Conservation (phyloP, 2,329 filamentous ascomycete genomes). For the Beauveria sp. region DNA sequence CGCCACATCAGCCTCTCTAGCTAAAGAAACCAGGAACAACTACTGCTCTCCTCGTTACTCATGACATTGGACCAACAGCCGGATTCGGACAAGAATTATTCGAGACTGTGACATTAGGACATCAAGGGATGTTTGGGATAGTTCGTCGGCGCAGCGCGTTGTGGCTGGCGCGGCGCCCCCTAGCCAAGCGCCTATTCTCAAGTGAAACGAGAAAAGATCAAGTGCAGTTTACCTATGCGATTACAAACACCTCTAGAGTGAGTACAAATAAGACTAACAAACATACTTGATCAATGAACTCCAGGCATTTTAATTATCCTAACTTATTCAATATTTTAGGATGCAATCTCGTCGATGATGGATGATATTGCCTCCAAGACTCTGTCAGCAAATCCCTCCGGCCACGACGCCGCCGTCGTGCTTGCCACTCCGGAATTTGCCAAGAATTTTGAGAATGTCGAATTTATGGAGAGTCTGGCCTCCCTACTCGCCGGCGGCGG, state of each 20-base stretch:
- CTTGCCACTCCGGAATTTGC: conserved; percentile 42
- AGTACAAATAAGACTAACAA: background rate
- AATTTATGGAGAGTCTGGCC: conserved; percentile 35
- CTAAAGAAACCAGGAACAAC: background rate
- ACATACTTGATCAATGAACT: conserved; percentile 12
- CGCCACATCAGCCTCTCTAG: conserved; percentile 1
- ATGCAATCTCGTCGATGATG: conserved; percentile 15
- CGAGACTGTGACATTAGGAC: background rate
- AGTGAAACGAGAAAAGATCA: conserved; percentile 3
- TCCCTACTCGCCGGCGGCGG: conserved; percentile 37
- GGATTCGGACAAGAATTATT: background rate
- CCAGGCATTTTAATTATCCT: background rate
- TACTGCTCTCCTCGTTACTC: background rate
- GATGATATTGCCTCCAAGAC: conserved; percentile 17
- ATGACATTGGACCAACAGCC: background rate
- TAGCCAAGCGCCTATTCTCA: background rate
- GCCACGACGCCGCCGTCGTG: conserved; percentile 38
- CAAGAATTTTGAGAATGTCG: conserved; percentile 37
- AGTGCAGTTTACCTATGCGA: conserved; percentile 9
- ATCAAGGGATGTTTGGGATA: background rate
- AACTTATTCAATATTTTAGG: conserved; percentile 15
- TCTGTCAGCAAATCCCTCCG: conserved; percentile 21
- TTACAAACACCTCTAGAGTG: conserved; percentile 7
- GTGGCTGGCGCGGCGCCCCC: conserved; percentile 4
- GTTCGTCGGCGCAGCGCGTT: background rate